These are phyloP conservation scores for Cytidiella melzeri DNA, from an alignment of 768 basidiomycete species.

Conservation along the genomic window DNA sequence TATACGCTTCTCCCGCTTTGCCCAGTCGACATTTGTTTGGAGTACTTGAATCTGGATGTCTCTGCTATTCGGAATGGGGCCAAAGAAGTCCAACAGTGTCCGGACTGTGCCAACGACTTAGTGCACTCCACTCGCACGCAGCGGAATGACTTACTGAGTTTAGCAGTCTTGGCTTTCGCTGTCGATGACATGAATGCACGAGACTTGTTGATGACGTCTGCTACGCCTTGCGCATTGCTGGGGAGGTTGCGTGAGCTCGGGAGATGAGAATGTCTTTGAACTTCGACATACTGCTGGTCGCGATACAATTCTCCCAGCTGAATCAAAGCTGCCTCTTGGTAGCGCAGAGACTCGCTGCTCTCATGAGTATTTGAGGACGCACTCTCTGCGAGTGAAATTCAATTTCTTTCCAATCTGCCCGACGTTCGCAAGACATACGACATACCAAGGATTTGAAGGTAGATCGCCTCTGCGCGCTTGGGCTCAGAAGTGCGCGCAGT, in stretches of 20 bases:
- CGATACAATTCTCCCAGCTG: constrained; percentile 84
- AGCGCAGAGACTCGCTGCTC: constrained; percentile 54
- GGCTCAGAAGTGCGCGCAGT: constrained; percentile 41
- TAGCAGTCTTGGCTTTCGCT: constrained; percentile 95
- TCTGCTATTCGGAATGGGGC: constrained; percentile 66
- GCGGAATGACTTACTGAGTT: constrained; percentile 64
- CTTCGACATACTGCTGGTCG: constrained; percentile 65
- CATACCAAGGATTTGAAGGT: constrained; percentile 56
- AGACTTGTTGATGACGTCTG: constrained; percentile 79
- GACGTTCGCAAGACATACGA: too few species aligned
- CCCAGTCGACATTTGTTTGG: constrained; percentile 89
- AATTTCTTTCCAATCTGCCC: too few species aligned
- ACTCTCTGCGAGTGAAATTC: too few species aligned
- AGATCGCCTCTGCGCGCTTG: constrained; percentile 63
- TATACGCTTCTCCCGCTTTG: constrained; percentile 84
- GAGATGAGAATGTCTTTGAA: neutral
- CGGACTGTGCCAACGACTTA: constrained; percentile 54
- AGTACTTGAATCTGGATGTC: constrained; percentile 80
- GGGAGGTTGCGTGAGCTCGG: neutral
- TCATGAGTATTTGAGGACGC: constrained; percentile 43
- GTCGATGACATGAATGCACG: constrained; percentile 85
- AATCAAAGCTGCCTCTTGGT: constrained; percentile 82
- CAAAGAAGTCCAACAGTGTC: constrained; percentile 89
- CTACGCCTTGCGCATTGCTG: constrained; percentile 81
- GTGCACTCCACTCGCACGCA: neutral